Evolutionary conservation across 176 grass and related monocot genomes (phyloP).

Genomic region (Eremochloa ophiuroides): DNA sequence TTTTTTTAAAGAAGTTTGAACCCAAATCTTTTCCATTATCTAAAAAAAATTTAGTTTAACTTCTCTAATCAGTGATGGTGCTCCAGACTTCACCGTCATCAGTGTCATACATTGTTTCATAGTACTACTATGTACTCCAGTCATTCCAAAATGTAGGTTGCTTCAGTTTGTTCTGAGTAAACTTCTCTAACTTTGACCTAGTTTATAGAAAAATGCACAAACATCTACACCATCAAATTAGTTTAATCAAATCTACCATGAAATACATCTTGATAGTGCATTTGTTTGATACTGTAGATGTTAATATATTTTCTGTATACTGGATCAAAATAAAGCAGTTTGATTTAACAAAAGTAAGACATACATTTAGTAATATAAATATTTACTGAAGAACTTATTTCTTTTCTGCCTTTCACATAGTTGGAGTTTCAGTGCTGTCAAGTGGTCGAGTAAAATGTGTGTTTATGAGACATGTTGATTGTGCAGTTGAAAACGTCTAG

Average conservation of each 20-base stretch:
- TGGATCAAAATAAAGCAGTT: background rate
- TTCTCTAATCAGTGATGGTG: background rate
- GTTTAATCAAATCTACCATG: background rate
- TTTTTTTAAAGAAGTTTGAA: no score
- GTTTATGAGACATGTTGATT: background rate
- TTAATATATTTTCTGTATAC: background rate
- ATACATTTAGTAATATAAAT: background rate
- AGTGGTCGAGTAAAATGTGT: background rate
- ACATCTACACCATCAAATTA: background rate
- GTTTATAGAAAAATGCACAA: background rate
- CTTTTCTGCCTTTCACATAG: background rate
- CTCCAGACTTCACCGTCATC: background rate
- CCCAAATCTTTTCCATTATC: no score
- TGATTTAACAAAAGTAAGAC: background rate
- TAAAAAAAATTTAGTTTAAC: background rate
- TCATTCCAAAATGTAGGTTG: background rate
- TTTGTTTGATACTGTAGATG: background rate
- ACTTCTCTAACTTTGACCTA: no score
- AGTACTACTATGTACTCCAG: background rate
- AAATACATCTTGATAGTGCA: background rate
- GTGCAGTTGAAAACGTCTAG: background rate
- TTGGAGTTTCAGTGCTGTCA: background rate
- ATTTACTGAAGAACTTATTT: background rate
- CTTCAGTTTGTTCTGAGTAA: background rate
- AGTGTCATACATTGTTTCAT: background rate